These are phyloP conservation scores for Neoboletus brunneissimus DNA, from an alignment of 768 basidiomycete genomes.

Conservation along the genomic window DNA sequence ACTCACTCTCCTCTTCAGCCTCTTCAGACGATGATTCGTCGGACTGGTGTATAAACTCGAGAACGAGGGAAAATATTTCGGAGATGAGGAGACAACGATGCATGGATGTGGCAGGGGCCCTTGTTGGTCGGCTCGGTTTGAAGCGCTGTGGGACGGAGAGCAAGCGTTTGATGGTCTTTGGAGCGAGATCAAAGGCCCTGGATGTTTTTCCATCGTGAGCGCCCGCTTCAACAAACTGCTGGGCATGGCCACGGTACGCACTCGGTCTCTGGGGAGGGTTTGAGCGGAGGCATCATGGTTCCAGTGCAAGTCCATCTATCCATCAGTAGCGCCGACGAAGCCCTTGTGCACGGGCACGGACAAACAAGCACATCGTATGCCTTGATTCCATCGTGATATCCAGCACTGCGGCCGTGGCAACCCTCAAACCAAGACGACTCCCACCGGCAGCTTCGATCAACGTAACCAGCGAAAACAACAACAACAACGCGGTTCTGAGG, in stretches of 20 bases:
- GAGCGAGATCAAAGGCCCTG: background rate
- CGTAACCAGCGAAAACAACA: background rate
- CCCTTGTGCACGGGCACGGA: background rate
- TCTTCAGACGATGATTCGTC: background rate
- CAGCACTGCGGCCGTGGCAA: background rate
- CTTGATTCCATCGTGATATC: background rate
- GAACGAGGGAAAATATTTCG: constrained; percentile 12
- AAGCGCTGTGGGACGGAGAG: background rate
- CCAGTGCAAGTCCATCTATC: background rate
- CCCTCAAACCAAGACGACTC: no score
- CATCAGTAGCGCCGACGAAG: background rate
- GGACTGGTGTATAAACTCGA: constrained; percentile 5
- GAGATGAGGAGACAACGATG: constrained; percentile 14
- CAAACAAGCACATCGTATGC: background rate
- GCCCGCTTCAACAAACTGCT: background rate
- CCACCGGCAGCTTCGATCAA: background rate
- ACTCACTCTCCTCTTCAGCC: background rate
- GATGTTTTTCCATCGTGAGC: background rate
- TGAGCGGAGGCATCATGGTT: background rate
- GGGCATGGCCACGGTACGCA: background rate
- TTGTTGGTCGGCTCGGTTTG: background rate
- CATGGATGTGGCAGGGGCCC: background rate
- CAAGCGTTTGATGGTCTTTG: background rate
- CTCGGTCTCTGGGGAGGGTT: background rate
- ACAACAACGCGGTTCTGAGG: no score